Conservation (phyloP, 139 green algal genomes). For the Coccomyxa sp. region DNA sequence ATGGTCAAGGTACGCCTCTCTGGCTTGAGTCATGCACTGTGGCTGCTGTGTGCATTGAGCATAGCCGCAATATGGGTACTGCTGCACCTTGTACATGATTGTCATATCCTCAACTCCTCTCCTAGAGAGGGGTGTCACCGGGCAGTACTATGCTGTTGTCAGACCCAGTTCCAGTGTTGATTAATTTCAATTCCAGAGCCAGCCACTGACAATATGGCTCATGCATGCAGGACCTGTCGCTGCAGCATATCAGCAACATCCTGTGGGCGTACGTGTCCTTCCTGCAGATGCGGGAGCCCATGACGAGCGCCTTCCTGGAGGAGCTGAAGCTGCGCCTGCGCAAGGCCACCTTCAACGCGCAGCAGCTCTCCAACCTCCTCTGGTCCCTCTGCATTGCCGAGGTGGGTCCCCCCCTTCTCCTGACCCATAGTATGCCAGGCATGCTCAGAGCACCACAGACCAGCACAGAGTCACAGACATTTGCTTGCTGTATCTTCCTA, state of each 20-base stretch:
- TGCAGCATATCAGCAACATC: slow-evolving; percentile 55
- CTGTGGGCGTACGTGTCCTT: slow-evolving; percentile 36
- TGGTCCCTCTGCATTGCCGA: slow-evolving; percentile 49
- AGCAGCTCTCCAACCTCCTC: slow-evolving; percentile 56
- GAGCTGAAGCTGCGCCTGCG: slow-evolving; percentile 19
- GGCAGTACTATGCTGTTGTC: background rate
- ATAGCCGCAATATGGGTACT: no score
- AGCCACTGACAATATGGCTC: background rate
- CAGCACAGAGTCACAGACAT: no score
- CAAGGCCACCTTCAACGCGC: slow-evolving; percentile 29
- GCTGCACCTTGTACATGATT: no score
- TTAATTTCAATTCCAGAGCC: background rate
- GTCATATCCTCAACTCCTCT: background rate
- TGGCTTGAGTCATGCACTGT: background rate
- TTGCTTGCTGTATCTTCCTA: background rate
- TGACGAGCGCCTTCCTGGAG: slow-evolving; percentile 6
- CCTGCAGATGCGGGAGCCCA: background rate
- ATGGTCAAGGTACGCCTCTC: slow-evolving; percentile 14
- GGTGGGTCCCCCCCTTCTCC: background rate
- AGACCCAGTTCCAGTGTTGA: background rate
- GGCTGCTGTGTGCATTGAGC: no score
- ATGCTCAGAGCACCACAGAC: no score
- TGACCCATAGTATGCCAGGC: no score
- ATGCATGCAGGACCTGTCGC: slow-evolving; percentile 22
- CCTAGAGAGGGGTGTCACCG: background rate